phyloP scores from a whole-genome alignment of 306 rosid genomes.

The Vigna mungo region DNA sequence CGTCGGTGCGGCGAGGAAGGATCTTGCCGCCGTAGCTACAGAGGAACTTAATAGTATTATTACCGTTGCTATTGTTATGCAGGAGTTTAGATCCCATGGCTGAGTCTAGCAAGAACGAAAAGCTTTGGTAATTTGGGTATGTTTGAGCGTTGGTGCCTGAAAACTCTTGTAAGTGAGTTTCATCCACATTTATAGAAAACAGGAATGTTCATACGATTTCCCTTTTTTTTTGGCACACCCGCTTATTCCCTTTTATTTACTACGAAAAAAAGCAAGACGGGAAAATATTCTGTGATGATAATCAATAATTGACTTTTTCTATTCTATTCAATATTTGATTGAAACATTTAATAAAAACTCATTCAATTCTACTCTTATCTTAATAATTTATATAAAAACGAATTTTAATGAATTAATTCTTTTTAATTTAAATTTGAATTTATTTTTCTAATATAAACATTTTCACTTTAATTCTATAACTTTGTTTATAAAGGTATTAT shows the following conservation, averaged over 20 bases:
- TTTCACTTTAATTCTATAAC: background rate
- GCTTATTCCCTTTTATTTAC: no score
- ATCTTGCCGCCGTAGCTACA: conserved; percentile 93
- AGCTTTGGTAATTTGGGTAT: background rate
- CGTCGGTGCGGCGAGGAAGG: conserved; percentile 75
- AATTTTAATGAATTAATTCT: no score
- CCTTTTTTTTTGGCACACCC: background rate
- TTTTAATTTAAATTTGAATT: no score
- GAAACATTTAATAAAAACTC: no score
- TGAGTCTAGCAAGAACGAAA: background rate
- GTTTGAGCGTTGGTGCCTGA: conserved; percentile 21
- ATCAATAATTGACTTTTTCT: background rate
- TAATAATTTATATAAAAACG: no score
- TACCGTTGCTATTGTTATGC: background rate
- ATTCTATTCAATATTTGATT: no score
- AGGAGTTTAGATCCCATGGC: conserved; percentile 43
- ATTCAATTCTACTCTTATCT: no score
- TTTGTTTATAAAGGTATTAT: no score
- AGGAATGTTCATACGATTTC: background rate
- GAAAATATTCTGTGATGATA: background rate
- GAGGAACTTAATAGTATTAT: conserved; percentile 58
- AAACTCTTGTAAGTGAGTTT: conserved; percentile 42
- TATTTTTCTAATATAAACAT: no score
- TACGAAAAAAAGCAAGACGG: no score
- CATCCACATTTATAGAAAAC: background rate